Conservation (phyloP, 495 filamentous ascomycete species). For the Aspergillus baeticus region DNA sequence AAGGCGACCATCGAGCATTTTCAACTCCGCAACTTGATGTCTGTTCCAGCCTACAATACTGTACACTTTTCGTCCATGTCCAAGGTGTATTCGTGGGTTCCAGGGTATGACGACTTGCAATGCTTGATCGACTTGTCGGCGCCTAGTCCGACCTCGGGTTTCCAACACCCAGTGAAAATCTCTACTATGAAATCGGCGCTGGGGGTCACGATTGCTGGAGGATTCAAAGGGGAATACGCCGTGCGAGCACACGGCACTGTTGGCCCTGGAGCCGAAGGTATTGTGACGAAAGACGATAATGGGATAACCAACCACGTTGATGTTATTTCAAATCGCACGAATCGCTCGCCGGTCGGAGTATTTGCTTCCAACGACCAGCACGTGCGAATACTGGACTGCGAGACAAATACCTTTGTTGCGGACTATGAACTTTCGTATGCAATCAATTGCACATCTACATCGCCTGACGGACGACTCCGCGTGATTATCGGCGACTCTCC, state of each 20-base stretch:
- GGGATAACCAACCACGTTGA: slow-evolving; percentile 89
- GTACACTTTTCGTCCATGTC: slow-evolving; percentile 71
- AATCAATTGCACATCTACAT: slow-evolving; percentile 82
- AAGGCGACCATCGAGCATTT: slow-evolving; percentile 75
- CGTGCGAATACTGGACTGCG: slow-evolving; percentile 73
- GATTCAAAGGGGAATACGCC: slow-evolving; percentile 80
- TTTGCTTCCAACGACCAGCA: slow-evolving; percentile 83
- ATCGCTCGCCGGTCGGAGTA: slow-evolving; percentile 61
- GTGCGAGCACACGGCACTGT: slow-evolving; percentile 53
- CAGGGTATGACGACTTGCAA: slow-evolving; percentile 37
- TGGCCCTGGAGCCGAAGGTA: slow-evolving; percentile 53
- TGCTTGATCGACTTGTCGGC: slow-evolving; percentile 62
- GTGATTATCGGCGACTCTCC: slow-evolving; percentile 70
- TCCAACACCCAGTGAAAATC: slow-evolving; percentile 51
- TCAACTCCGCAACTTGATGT: slow-evolving; percentile 83
- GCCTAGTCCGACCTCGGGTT: slow-evolving; percentile 37
- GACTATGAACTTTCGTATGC: slow-evolving; percentile 61
- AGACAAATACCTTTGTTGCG: slow-evolving; percentile 62
- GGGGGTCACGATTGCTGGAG: slow-evolving; percentile 72
- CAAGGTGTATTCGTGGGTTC: slow-evolving; percentile 50
- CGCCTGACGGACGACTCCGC: slow-evolving; percentile 76
- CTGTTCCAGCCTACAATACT: slow-evolving; percentile 68
- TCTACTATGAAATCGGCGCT: slow-evolving; percentile 69
- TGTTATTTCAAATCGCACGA: slow-evolving; percentile 59
- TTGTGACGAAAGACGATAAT: slow-evolving; percentile 64